Evolutionary conservation across 306 rosid species (phyloP).

Genomic region (Ziziphus jujuba): DNA sequence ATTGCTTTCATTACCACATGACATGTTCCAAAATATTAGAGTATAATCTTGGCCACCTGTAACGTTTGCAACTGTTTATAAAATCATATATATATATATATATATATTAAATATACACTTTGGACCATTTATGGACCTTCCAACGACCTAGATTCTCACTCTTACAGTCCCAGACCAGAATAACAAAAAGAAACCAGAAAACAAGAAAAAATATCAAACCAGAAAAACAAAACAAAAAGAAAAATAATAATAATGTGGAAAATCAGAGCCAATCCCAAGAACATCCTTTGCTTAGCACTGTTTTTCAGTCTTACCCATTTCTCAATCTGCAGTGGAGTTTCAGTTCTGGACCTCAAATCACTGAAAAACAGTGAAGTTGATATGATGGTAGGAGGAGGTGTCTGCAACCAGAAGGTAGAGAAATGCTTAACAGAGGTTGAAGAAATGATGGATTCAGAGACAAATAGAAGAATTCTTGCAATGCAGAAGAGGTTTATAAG

Average conservation of each 20-base stretch:
- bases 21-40: neutral
- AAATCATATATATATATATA: no score
- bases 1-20: neutral
- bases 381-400: slow-evolving; percentile 41
- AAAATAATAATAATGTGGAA: slow-evolving; percentile 46
- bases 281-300: slow-evolving; percentile 34
- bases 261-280: slow-evolving; percentile 37
- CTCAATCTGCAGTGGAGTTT: slow-evolving; percentile 39
- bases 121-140: slow-evolving; percentile 35
- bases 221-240: slow-evolving; percentile 19
- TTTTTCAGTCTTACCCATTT: slow-evolving; percentile 44
- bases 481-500: slow-evolving; percentile 83
- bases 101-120: neutral
- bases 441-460: slow-evolving; percentile 59
- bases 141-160: slow-evolving; percentile 43
- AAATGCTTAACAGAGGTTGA: slow-evolving; percentile 55
- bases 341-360: slow-evolving; percentile 54
- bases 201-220: neutral
- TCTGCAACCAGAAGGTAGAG: slow-evolving; percentile 49
- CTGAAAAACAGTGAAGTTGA: slow-evolving; percentile 40
- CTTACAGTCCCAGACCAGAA: slow-evolving; percentile 20
- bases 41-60: neutral
- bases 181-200: neutral
- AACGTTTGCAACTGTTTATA: no score
- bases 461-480: slow-evolving; percentile 60